phyloP scores from a whole-genome alignment of 2,329 filamentous ascomycete genomes.

The Fusarium sororula region DNA sequence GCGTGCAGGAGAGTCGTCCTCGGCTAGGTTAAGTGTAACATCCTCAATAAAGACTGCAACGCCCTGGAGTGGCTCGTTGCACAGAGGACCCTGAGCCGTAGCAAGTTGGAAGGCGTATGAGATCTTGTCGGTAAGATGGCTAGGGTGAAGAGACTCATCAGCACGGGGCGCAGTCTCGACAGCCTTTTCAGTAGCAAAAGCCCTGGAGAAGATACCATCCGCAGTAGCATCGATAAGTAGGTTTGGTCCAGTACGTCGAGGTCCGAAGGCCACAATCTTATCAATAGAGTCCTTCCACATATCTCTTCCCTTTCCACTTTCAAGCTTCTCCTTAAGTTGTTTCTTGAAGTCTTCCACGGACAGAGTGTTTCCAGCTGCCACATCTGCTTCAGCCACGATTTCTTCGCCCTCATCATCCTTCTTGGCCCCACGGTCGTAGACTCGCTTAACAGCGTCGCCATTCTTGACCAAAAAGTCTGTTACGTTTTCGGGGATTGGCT shows the following conservation, averaged over 20 bases:
- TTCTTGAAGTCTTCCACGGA: constrained; percentile 80
- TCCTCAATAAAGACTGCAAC: constrained; percentile 91
- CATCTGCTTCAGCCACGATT: constrained; percentile 64
- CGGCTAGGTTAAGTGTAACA: constrained; percentile 67
- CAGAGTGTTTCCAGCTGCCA: constrained; percentile 69
- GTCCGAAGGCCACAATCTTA: constrained; percentile 89
- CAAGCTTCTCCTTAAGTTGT: constrained; percentile 74
- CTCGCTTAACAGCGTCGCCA: constrained; percentile 76
- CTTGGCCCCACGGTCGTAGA: constrained; percentile 73
- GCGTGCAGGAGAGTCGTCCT: constrained; percentile 64
- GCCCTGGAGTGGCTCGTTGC: constrained; percentile 92
- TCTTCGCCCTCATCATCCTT: constrained; percentile 51
- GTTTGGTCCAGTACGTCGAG: constrained; percentile 85
- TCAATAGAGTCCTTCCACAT: constrained; percentile 79
- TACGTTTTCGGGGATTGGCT: constrained; percentile 79
- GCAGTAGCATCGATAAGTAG: constrained; percentile 85
- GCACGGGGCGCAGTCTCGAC: constrained; percentile 49
- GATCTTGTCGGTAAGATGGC: constrained; percentile 88
- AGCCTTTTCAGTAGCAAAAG: constrained; percentile 60
- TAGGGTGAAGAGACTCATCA: constrained; percentile 63
- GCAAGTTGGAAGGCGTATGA: constrained; percentile 94
- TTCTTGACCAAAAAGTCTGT: constrained; percentile 90
- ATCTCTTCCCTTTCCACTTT: constrained; percentile 77
- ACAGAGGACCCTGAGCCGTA: constrained; percentile 87
- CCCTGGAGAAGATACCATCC: constrained; percentile 75